Conservation (phyloP, 2,329 filamentous ascomycete genomes). For the Colletotrichum musicola region DNA sequence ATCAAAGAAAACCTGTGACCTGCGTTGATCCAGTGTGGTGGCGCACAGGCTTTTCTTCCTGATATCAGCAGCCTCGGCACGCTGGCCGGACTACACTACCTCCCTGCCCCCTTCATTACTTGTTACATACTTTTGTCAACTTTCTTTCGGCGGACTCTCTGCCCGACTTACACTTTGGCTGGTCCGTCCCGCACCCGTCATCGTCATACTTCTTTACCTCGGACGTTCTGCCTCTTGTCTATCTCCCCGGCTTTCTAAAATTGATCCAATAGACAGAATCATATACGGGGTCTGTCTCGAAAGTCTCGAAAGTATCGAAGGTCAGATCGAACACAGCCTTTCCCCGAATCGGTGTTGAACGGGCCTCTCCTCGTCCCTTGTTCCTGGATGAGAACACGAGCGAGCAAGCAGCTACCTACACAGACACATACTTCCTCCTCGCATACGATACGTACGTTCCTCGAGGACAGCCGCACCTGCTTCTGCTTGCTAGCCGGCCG, state of each 20-base stretch:
- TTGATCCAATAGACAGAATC: not conserved
- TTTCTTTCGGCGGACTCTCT: not conserved
- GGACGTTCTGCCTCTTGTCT: too few species aligned
- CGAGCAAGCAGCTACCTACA: not conserved
- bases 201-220: too few species aligned
- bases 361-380: slow-evolving; percentile 13
- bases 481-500: not conserved
- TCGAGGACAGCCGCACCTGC: slow-evolving; percentile 1
- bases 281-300: not conserved
- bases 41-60: not conserved
- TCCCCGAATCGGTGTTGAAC: slow-evolving; percentile 4
- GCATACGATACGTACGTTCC: not conserved
- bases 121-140: too few species aligned
- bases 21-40: not conserved
- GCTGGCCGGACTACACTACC: not conserved
- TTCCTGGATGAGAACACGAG: slow-evolving; percentile 18
- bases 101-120: not conserved
- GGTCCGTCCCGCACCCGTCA: not conserved
- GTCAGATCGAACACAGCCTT: slow-evolving; percentile 1
- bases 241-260: too few species aligned
- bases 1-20: not conserved
- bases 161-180: slow-evolving; percentile 2
- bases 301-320: not conserved
- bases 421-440: not conserved
- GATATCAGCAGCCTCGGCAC: slow-evolving; percentile 24